Evolutionary conservation across 345 rosid genomes (phyloP).

Genomic region (Gossypium australe): DNA sequence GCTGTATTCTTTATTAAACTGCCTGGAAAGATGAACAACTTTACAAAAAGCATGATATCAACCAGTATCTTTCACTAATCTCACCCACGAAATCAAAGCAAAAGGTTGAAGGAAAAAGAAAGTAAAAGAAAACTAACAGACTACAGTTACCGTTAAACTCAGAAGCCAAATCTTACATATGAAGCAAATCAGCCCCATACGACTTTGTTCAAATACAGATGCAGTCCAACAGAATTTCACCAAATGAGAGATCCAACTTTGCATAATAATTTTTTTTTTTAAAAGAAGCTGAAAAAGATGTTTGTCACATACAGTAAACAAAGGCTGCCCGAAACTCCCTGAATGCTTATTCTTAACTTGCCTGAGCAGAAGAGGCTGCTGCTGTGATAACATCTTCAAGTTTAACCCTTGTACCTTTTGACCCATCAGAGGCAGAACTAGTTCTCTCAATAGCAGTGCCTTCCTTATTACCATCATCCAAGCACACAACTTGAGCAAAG

Average conservation of each 20-base stretch:
- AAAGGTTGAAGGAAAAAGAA: conserved; percentile 5
- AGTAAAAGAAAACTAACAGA: conserved; percentile 22
- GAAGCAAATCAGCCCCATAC: conserved; percentile 32
- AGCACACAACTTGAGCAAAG: conserved; percentile 63
- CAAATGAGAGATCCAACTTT: conserved; percentile 24
- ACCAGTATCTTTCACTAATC: conserved; percentile 18
- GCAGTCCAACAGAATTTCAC: conserved; percentile 16
- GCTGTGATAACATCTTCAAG: conserved; percentile 34
- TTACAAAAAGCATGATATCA: conserved; percentile 40
- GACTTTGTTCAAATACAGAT: conserved; percentile 26
- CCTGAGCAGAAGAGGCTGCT: conserved; percentile 35
- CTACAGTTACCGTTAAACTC: conserved; percentile 29
- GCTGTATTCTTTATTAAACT: conserved; percentile 31
- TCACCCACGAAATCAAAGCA: conserved; percentile 20
- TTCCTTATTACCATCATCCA: conserved; percentile 64
- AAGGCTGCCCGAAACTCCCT: conserved; percentile 12
- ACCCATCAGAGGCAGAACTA: conserved; percentile 30
- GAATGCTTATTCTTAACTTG: conserved; percentile 37
- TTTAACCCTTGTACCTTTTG: conserved; percentile 30
- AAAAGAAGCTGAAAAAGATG: conserved; percentile 1
- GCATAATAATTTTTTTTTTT: background rate
- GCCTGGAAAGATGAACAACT: conserved; percentile 37
- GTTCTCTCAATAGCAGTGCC: conserved; percentile 23
- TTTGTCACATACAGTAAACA: conserved; percentile 19
- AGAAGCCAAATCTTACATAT: conserved; percentile 40